phyloP scores from a whole-genome alignment of 2,329 filamentous ascomycete genomes.

The Myriosclerotinia curreyana region DNA sequence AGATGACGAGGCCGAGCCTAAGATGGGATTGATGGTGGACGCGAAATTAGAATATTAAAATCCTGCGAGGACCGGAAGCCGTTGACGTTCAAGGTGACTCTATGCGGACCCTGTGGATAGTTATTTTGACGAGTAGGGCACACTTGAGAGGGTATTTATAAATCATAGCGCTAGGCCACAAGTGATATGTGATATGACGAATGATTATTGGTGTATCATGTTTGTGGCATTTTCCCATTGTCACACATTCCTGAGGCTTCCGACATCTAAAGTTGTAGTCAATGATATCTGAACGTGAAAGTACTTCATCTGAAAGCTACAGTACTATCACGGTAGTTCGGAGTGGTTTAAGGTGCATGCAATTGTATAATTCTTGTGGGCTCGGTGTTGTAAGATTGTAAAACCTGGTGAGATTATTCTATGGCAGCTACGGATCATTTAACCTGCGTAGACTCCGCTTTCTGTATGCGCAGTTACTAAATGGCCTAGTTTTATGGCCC shows the following conservation, averaged over 20 bases:
- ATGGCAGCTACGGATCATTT: background rate
- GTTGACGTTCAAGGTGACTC: background rate
- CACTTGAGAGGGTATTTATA: background rate
- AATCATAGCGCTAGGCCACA: background rate
- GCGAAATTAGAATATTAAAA: constrained; percentile 40
- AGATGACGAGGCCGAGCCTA: constrained; percentile 55
- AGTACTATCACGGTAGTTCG: background rate
- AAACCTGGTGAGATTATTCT: background rate
- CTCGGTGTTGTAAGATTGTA: background rate
- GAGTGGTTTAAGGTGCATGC: background rate
- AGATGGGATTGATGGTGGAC: constrained; percentile 46
- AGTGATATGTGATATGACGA: background rate
- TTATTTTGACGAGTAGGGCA: background rate
- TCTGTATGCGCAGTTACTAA: background rate
- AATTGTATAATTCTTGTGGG: background rate
- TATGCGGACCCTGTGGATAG: background rate
- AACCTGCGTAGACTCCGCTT: background rate
- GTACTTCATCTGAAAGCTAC: background rate
- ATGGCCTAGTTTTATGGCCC: background rate
- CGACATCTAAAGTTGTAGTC: background rate
- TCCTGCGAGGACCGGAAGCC: background rate
- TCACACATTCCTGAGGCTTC: background rate
- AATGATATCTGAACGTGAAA: background rate
- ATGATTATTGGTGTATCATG: background rate
- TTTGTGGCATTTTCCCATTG: background rate